Evolutionary conservation across 495 filamentous ascomycete species (phyloP), one percentile per base, ranked within the genome.

Genomic region (Trichoderma orchidacearum): DNA sequence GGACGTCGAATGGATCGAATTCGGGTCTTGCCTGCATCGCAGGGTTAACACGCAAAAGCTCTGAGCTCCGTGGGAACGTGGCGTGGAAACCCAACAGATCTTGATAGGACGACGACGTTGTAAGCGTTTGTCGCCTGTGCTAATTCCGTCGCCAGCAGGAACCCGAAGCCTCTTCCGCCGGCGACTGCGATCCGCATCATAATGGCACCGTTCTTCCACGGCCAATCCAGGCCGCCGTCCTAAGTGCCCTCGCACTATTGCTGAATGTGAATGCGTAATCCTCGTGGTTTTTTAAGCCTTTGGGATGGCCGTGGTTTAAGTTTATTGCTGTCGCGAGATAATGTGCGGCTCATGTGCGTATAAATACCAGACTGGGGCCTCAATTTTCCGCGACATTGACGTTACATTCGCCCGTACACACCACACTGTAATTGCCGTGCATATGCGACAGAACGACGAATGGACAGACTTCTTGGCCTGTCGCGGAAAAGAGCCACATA

Each of bases 141-240:
- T 54, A 89, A 66, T 59, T 78, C 76, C 48, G 76, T 70, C 30
- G 80, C 82, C 51, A 90, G 79, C 51, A 81, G 70, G 59, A 75
- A 79, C 56, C 84, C 84, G 51, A 90, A 72, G 56, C 83, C 84
- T 61, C 83, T 81, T 51, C 80, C 84, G 27, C 86, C 86, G 53
- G 84, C 86, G 58, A 90, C 80, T 56, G 83, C 86, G 64, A 90
- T 80, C 68, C 82, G 78, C 80, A 87, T 87, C 73, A 77, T 81
- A 56, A 63, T 53, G 51, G 13, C 27, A 23, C 41, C 41, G 41
- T 48, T 48, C n/a, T n/a, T n/a, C 21, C 41, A 23, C 41, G 21
- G 41, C 41, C 41, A 48, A 12, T 25, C 5, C 18, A 11, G 41
- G 41, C 41, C 41, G 41, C 41, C 8, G 41, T 48, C 41, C 41